phyloP scores from a whole-genome alignment of 208 protist genomes.

The Trypanosoma lewisi region DNA sequence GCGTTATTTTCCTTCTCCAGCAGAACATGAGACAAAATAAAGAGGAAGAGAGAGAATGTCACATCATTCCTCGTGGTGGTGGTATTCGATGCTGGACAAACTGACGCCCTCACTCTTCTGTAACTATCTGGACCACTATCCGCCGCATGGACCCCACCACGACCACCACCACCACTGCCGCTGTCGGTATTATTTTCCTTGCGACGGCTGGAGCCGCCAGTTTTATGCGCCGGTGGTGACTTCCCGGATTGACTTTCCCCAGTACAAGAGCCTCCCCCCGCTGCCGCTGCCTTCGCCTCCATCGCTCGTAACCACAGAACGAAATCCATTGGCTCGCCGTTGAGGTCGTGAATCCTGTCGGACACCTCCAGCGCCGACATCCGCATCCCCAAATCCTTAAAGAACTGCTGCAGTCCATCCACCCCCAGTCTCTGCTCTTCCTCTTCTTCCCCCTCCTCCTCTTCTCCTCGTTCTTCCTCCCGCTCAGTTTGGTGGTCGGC shows the following conservation, averaged over 20 bases:
- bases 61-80: slow-evolving; percentile 20
- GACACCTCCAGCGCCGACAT: slow-evolving; percentile 52
- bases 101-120: background rate
- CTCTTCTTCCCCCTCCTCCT: background rate
- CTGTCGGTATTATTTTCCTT: background rate
- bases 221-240: background rate
- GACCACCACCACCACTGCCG: background rate
- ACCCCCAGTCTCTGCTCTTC: slow-evolving; percentile 34
- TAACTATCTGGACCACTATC: background rate
- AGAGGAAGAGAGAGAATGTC: slow-evolving; percentile 62
- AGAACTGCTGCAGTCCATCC: slow-evolving; percentile 43
- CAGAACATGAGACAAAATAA: slow-evolving; percentile 40
- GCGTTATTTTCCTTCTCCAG: slow-evolving; percentile 22
- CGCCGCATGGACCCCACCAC: background rate
- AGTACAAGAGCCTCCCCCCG: background rate
- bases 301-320: slow-evolving; percentile 15
- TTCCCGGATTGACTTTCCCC: background rate
- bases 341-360: slow-evolving; percentile 42
- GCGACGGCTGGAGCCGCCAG: background rate
- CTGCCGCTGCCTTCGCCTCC: slow-evolving; percentile 5
- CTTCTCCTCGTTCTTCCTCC: background rate
- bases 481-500: background rate
- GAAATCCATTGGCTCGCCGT: slow-evolving; percentile 26
- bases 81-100: background rate
- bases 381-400: slow-evolving; percentile 36